Percentiles rank a stretch among this genome's conserved stretches.
phyloP scores from a whole-genome alignment of 1,284 basidiomycete genomes.

The Irpex sp. region DNA sequence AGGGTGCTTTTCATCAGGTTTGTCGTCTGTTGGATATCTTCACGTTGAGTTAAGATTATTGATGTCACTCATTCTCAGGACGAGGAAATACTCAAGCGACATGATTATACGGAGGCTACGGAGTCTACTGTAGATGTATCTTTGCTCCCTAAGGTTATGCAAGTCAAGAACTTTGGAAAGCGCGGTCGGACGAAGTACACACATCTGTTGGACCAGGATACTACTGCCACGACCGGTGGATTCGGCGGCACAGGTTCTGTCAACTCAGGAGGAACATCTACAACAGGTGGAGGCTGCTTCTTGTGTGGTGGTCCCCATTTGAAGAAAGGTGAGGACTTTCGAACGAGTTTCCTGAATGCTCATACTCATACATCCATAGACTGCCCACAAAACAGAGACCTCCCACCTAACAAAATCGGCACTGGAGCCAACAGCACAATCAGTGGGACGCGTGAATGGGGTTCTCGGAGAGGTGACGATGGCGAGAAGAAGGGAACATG shows the following conservation, averaged over 20 bases:
- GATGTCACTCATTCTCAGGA: slow-evolving; percentile 48
- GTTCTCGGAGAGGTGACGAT: slow-evolving; percentile 21
- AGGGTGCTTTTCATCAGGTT: slow-evolving; percentile 97
- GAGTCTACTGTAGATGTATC: slow-evolving; percentile 84
- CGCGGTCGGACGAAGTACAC: slow-evolving; percentile 93
- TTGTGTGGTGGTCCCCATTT: slow-evolving; percentile 88
- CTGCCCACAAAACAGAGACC: slow-evolving; percentile 68
- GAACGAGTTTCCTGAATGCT: not conserved
- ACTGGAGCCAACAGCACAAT: slow-evolving; percentile 47
- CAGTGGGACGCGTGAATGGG: slow-evolving; percentile 36
- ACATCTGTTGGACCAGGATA: slow-evolving; percentile 94
- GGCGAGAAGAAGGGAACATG: slow-evolving; percentile 34
- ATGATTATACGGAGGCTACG: slow-evolving; percentile 89
- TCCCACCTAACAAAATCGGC: slow-evolving; percentile 35
- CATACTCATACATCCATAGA: slow-evolving; percentile 37
- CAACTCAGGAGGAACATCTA: slow-evolving; percentile 53
- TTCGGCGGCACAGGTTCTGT: slow-evolving; percentile 64
- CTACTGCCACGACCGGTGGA: slow-evolving; percentile 59
- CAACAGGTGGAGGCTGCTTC: slow-evolving; percentile 71
- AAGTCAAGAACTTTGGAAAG: slow-evolving; percentile 96
- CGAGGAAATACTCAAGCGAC: slow-evolving; percentile 79
- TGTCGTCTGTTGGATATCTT: slow-evolving; percentile 14
- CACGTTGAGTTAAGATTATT: too few species aligned
- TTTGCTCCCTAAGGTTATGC: slow-evolving; percentile 91
- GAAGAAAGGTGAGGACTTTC: slow-evolving; percentile 65